Conservation (phyloP, 768 basidiomycete genomes). For the Suillus plorans region DNA sequence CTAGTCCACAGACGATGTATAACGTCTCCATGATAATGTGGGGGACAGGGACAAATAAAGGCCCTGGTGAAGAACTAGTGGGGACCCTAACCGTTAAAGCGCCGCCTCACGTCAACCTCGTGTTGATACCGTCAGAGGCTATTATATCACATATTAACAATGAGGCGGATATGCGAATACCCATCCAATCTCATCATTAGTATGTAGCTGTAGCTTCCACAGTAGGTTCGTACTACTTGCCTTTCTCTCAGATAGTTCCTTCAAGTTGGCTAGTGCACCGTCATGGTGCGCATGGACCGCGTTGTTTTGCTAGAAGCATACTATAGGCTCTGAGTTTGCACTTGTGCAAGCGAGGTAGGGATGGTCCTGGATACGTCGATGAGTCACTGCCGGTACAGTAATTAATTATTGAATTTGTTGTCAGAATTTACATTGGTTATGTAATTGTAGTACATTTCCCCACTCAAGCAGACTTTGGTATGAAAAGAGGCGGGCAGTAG, state of each 20-base stretch:
- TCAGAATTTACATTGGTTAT: no score
- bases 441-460: no score
- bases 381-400: background rate
- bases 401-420: no score
- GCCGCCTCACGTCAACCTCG: background rate
- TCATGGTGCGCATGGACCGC: slow-evolving; percentile 53
- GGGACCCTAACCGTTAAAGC: background rate
- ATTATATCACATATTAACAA: slow-evolving; percentile 65
- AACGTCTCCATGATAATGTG: background rate
- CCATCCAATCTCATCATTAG: background rate
- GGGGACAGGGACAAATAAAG: background rate
- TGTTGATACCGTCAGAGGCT: background rate
- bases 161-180: slow-evolving; percentile 64
- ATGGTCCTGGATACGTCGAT: background rate
- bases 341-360: background rate
- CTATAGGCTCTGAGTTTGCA: slow-evolving; percentile 19
- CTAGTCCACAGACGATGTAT: background rate
- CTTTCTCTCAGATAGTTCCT: slow-evolving; percentile 60
- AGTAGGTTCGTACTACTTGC: slow-evolving; percentile 73
- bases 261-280: slow-evolving; percentile 67
- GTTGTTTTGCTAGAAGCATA: slow-evolving; percentile 66
- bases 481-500: no score
- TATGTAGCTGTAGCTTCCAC: no score
- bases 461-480: no score
- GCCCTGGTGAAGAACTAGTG: background rate